Evolutionary conservation across 495 filamentous ascomycete species (phyloP).

Genomic region (Talaromyces liani): DNA sequence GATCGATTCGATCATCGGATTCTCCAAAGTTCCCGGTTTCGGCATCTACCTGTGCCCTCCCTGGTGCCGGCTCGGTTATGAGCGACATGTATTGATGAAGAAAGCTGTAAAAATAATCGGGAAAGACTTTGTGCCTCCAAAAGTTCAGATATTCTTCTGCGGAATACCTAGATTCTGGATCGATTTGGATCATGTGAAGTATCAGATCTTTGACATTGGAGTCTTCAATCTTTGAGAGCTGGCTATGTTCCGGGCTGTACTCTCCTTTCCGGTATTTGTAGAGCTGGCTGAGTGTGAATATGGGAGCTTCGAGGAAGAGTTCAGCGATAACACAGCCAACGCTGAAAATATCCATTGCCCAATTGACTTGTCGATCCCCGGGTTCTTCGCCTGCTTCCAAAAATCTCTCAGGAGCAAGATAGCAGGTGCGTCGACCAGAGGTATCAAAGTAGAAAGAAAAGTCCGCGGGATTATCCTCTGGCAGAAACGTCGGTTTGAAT

Average conservation of each 20-base stretch:
- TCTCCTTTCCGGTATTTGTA: constrained; percentile 89
- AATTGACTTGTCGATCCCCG: constrained; percentile 60
- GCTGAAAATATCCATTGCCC: constrained; percentile 99
- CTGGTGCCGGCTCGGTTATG: constrained; percentile 88
- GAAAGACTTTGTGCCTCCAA: constrained; percentile 87
- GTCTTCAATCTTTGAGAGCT: constrained; percentile 82
- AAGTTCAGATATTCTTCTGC: constrained; percentile 93
- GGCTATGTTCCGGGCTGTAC: constrained; percentile 75
- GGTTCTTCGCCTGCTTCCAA: constrained; percentile 58
- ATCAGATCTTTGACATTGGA: constrained; percentile 80
- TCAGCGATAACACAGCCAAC: constrained; percentile 96
- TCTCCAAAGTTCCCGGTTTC: constrained; percentile 64
- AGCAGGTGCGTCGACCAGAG: constrained; percentile 87
- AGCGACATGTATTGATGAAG: constrained; percentile 95
- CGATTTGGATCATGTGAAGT: constrained; percentile 88
- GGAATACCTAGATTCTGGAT: constrained; percentile 84
- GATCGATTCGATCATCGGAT: constrained; percentile 87
- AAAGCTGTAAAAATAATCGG: constrained; percentile 93
- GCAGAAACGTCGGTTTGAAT: constrained; percentile 91
- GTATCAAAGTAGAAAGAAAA: constrained; percentile 98
- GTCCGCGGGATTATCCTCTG: constrained; percentile 94
- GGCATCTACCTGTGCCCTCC: constrained; percentile 55
- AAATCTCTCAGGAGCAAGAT: constrained; percentile 92
- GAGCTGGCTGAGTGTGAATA: constrained; percentile 87
- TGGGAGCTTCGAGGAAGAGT: constrained; percentile 88